Percentiles rank a stretch among this genome's conserved stretches.
These are phyloP conservation scores for Chaetomium olivaceum DNA, from an alignment of 2,329 filamentous ascomycete genomes.

Conservation along the genomic window DNA sequence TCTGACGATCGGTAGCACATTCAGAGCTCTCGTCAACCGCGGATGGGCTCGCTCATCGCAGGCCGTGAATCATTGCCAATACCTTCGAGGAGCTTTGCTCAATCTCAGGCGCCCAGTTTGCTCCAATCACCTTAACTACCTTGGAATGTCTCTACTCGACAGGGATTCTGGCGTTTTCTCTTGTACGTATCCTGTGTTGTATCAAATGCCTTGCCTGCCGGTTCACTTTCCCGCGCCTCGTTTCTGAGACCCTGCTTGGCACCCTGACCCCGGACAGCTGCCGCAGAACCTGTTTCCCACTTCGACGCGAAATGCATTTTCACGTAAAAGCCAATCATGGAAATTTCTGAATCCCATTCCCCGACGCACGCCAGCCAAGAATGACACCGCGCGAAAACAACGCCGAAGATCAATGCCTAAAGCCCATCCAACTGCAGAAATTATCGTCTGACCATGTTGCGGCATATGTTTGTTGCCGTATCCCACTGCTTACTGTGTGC, in stretches of 20 bases:
- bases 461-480: slow-evolving; percentile 11
- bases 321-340: slow-evolving; percentile 25
- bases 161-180: not conserved
- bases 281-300: slow-evolving; percentile 6
- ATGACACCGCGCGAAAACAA: slow-evolving; percentile 9
- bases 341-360: slow-evolving; percentile 17
- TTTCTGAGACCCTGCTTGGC: slow-evolving; percentile 5
- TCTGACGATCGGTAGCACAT: too few relatives aligned
- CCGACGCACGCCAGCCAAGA: slow-evolving; percentile 13
- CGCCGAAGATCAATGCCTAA: slow-evolving; percentile 25
- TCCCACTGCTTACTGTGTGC: not conserved
- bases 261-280: slow-evolving; percentile 4
- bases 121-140: too few relatives aligned
- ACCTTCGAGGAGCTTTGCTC: too few relatives aligned
- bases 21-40: too few relatives aligned
- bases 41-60: too few relatives aligned
- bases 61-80: too few relatives aligned
- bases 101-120: too few relatives aligned
- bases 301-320: slow-evolving; percentile 8
- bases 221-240: not conserved
- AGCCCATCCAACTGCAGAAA: slow-evolving; percentile 17
- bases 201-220: not conserved
- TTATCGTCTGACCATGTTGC: slow-evolving; percentile 19
- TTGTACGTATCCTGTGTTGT: not conserved
- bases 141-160: not conserved